Percentiles rank a stretch among this genome's conserved stretches.
Evolutionary conservation across 768 basidiomycete genomes (phyloP).

Genomic region (Auricularia sp.): DNA sequence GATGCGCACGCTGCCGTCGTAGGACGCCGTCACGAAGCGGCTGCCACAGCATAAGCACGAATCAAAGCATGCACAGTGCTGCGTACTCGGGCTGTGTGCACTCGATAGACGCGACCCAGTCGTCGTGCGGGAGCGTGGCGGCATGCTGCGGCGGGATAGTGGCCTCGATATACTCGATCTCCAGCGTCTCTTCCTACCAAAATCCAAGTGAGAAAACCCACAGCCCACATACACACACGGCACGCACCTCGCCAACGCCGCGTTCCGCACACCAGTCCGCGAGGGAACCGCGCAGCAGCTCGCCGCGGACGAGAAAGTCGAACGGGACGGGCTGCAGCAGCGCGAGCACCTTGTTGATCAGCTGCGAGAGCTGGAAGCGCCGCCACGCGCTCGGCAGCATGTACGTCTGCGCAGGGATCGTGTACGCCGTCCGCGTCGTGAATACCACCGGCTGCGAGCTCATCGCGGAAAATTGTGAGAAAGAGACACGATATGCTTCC

Average conservation of each 20-base stretch:
- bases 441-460: slow-evolving; percentile 45
- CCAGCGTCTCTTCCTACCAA: slow-evolving; percentile 73
- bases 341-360: slow-evolving; percentile 87
- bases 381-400: slow-evolving; percentile 86
- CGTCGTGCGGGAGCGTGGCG: slow-evolving; percentile 73
- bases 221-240: neutral
- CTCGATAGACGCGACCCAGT: slow-evolving; percentile 85
- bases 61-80: neutral
- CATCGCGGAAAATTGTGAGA: neutral
- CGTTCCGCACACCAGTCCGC: slow-evolving; percentile 66
- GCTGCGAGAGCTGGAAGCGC: slow-evolving; percentile 93
- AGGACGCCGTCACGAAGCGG: slow-evolving; percentile 67
- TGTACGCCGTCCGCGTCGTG: slow-evolving; percentile 62
- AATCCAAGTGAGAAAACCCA: neutral
- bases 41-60: slow-evolving; percentile 26
- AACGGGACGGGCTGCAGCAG: slow-evolving; percentile 73
- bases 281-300: slow-evolving; percentile 61
- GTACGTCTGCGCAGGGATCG: slow-evolving; percentile 79
- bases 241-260: slow-evolving; percentile 58
- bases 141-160: slow-evolving; percentile 79
- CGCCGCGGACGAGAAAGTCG: slow-evolving; percentile 84
- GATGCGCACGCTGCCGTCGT: slow-evolving; percentile 65
- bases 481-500: too few species aligned
- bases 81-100: slow-evolving; percentile 46
- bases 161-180: slow-evolving; percentile 87